Base-by-base conservation (phyloP, 179 eudicot genomes). In the Actinidia chinensis region DNA sequence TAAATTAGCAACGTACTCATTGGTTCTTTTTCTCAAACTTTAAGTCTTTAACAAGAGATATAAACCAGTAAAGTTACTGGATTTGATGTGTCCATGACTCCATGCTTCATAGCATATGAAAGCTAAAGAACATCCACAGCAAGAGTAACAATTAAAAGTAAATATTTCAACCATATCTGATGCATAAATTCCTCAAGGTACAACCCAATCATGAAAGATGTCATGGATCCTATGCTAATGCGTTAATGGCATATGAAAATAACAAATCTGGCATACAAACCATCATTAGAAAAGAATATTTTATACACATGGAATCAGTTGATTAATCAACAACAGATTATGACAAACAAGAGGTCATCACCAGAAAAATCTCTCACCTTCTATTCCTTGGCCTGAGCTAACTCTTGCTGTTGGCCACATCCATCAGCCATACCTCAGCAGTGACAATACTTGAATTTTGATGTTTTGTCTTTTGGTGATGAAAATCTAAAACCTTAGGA, bases 401-500 rank as follows among this genome's bases (percentile, higher is more conserved):
- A 71, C 12, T 67, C 74, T 78, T 43, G 51, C 71, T 72, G 60
- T 77, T 76, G 42, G 61, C 60, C 70, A 71, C 54, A 82, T 79
- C 71, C 71, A 46, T 76, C 83, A 70, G 42, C 51, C 76, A 71
- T 51, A 65, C 76, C 48, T 71, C 76, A 52, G 80, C 77, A 48
- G 48, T 11, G 61, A 40, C 60, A 66, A 74, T 69, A 65, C 50
- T 76, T 71, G 80, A 69, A 63, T 78, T 40, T 71, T 79, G 86
- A 82, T 78, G 59, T 43, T 48, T 55, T 77, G 68, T 83, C 77
- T 78, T 74, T 73, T 79, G 82, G 61, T 74, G 82, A 80, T 84
- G 87, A 22, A 82, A 74, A 81, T 83, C 88, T 80, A 87, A 78
- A 59, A 92, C 80, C 82, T 71, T 92, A 8, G 97, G 91, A 56